These are phyloP conservation scores for Bullera alba DNA, from an alignment of 768 basidiomycete species.

Conservation along the genomic window DNA sequence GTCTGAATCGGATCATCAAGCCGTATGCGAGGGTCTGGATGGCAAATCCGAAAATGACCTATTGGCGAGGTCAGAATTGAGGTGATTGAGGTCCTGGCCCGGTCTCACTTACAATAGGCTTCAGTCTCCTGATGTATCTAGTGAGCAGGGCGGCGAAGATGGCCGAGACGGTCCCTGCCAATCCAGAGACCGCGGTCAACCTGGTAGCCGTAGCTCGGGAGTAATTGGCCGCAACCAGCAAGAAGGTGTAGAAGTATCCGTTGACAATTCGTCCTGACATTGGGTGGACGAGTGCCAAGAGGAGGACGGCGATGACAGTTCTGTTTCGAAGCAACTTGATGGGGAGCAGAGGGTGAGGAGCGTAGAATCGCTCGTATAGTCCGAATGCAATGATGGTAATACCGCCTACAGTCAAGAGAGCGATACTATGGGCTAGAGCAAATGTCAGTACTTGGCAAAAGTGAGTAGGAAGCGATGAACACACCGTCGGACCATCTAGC, in stretches of 20 bases:
- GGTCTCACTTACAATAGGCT: constrained; percentile 38
- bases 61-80: too few species aligned
- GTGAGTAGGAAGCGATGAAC: neutral
- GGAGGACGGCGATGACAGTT: constrained; percentile 35
- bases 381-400: constrained; percentile 27
- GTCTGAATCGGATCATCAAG: constrained; percentile 40
- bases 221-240: constrained; percentile 29
- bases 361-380: constrained; percentile 37
- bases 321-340: constrained; percentile 37
- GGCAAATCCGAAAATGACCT: constrained; percentile 38
- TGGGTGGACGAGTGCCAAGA: constrained; percentile 41
- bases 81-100: too few species aligned
- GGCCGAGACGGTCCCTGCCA: constrained; percentile 24
- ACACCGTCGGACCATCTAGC: constrained; percentile 35
- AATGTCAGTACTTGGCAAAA: constrained; percentile 1
- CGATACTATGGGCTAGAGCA: constrained; percentile 42
- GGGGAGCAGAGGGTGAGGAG: constrained; percentile 41
- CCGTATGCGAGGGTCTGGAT: constrained; percentile 34
- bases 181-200: constrained; percentile 15
- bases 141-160: constrained; percentile 23
- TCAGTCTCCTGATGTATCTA: constrained; percentile 34
- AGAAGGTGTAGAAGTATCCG: constrained; percentile 26
- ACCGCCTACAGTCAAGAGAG: constrained; percentile 31
- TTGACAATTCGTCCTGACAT: constrained; percentile 27
- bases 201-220: constrained; percentile 17